Evolutionary conservation across 177 flowering plant genomes (phyloP), one percentile per base, ranked within the genome.

Genomic region (Vitis hybrid): DNA sequence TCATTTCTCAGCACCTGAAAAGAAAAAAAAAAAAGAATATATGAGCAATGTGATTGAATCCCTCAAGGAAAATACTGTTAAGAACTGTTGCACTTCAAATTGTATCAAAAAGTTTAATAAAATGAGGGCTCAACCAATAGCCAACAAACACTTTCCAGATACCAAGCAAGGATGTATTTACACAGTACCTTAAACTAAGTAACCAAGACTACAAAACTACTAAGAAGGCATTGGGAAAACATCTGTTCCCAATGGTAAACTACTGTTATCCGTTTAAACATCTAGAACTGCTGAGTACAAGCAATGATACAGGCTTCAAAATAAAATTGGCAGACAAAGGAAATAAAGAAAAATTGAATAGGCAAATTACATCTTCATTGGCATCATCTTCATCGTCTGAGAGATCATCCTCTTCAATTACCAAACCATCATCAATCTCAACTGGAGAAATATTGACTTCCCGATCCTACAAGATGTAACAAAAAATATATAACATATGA

Each of bases 321-420:
- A 34, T 19, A 3, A 1, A 10, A 4, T 34, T 34, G 56, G 20
- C 50, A 34, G 18, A 59, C 45, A 18, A 15, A 22, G 15, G 59
- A 59, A 16, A 12, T 1, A 16, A 12, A 16, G 10, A 20, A 61
- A 45, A 59, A 6, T 8, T 52, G 13, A 26, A 67, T 14, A 55
- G 6, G 8, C 14, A 10, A 59, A 82, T 67, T 82, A 92, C 99
- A 83, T 93, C 97, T 58, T 92, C 97, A 67, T 87, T 87, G 61
- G 88, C 97, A 63, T 89, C 97, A 67, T 95, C 97, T 15, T 91
- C 98, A 64, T 93, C 98, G 67, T 93, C 99, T 45, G 99, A 95
- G 58, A 93, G 84, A 75, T 95, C 97, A 72, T 92, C 98, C 78
- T 92, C 99, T 78, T 93, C 99, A 80, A 93, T 93, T 71, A 95